Base-by-base conservation (phyloP, 768 basidiomycete species). In the Phylloporus arenicola region DNA sequence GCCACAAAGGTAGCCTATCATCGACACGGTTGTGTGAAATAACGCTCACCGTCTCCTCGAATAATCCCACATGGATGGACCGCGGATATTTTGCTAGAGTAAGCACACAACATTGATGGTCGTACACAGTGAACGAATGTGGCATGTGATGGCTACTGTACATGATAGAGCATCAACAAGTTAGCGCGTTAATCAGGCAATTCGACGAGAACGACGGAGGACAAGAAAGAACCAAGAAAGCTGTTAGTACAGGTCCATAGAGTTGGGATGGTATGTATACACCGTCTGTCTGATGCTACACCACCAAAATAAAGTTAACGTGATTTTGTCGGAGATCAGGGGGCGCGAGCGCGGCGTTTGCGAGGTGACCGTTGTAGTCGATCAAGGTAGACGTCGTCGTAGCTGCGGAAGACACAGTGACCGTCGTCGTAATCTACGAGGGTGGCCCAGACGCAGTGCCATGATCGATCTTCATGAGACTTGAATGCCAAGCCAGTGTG, bases 391-490 rank as follows among this genome's bases (percentile, higher is more conserved):
- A 82, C 78, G 55, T 83, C 82, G 51, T 77, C 74, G 63, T 79
- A 84, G 59, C 74, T 82, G 54, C 79, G 73, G 60, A 81, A 83
- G 27, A 75, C 59, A 57, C 77, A 80, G 29, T 50, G 63, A 29
- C 72, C 73, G 27, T 67, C 61, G 58, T 81, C 75, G 51, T 75
- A 70, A 53, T 83, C 82, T 20, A 74, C 69, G 52, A 82, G 71
- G 24, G 72, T 74, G n/a, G 81, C 82, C 80, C 79, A 84, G 31
- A 84, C 74, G 63, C 80, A 83, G 51, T 82, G 79, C 82, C 82
- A 85, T n/a, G 61, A 61, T 35, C 37, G 55, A 33, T 72, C 66
- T 63, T 72, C 75, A 37, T 68, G 62, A 52, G 81, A 81, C 55
- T 80, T 81, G 67, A 84, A 68, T 19, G 78, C 82, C 19, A 84